Conservation (phyloP, 1,284 basidiomycete genomes). For the Xanthoconium separans region DNA sequence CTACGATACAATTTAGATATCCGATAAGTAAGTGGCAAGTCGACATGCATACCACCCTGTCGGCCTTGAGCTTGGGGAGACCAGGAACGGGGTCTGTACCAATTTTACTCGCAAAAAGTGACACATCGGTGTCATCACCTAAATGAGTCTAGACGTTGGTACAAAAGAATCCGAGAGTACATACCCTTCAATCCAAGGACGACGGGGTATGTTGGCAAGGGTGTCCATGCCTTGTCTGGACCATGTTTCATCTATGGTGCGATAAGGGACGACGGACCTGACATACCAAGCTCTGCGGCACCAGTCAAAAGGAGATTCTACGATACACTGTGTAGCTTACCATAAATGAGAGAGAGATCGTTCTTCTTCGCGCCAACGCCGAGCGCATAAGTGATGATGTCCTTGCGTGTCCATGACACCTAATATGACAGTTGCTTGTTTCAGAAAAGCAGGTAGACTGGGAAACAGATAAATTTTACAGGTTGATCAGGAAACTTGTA, state of each 20-base stretch:
- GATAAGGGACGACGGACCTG: neutral
- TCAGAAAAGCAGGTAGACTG: neutral
- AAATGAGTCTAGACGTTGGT: neutral
- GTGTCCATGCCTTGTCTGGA: slow-evolving; percentile 48
- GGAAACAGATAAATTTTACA: slow-evolving; percentile 6
- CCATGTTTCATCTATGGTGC: too few species aligned
- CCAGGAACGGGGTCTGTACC: slow-evolving; percentile 50
- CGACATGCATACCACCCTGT: slow-evolving; percentile 52
- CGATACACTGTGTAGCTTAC: slow-evolving; percentile 11
- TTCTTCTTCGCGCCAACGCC: slow-evolving; percentile 33
- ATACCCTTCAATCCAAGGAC: slow-evolving; percentile 56
- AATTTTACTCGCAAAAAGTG: slow-evolving; percentile 58
- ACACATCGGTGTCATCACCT: slow-evolving; percentile 60
- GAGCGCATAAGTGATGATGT: slow-evolving; percentile 30
- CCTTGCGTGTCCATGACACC: slow-evolving; percentile 36
- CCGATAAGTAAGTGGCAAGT: neutral
- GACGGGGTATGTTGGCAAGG: slow-evolving; percentile 58
- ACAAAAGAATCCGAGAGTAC: neutral
- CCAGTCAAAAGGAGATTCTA: neutral
- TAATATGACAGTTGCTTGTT: neutral
- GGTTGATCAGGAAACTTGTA: slow-evolving; percentile 20
- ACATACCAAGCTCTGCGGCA: slow-evolving; percentile 33
- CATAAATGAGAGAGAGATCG: slow-evolving; percentile 32
- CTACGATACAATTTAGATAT: slow-evolving; percentile 34
- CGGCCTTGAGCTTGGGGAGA: slow-evolving; percentile 64